Base-by-base conservation (phyloP, 371 early-diverging fungal species). In the Zychaea mexicana region DNA sequence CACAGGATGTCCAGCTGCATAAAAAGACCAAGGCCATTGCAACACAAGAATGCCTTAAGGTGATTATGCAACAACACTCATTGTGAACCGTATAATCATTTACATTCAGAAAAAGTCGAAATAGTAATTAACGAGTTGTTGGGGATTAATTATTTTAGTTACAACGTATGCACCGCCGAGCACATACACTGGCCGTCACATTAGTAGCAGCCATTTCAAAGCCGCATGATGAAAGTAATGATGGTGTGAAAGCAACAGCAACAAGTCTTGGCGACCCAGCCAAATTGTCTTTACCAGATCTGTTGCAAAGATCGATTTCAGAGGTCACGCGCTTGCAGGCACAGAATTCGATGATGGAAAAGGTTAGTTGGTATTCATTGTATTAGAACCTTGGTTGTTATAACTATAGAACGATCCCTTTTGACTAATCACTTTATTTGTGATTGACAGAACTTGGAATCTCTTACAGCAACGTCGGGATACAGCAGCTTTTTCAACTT, bases 321-420 rank as follows among this genome's bases (percentile, higher is more conserved):
- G 22, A 47, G 49, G n/a, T 22, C 49, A 47, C 49, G 49, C 49
- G 49, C 12, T 47, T 47, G n/a, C 49, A 47, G 24, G 49, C 49
- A 19, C 24, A 47, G 26, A 47, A 47, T 47, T 47, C 49, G 49
- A 47, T 47, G 21, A 24, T 47, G 49, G 49, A 47, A 47, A 47
- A 47, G 49, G 49, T 47, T 24, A 8, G 49, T 39, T 15, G 9
- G 10, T 13, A 15, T 3, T 39, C n/a, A 2, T 39, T 7, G 22
- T n/a, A 24, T 1, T 42, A 17, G 19, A 42, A 22, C n/a, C 24
- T 42, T 58, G 6, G 19, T 47, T 54, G 2, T 53, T 39, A 39
- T 15, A 33, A 33, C 12, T 15, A 39, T n/a, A 15, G 39, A 39
- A 8, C 3, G 10, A n/a, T 39, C n/a, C 3, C 9, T 39, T 39